Conservation (phyloP, 345 rosid species). For the Gossypium stocksii region DNA sequence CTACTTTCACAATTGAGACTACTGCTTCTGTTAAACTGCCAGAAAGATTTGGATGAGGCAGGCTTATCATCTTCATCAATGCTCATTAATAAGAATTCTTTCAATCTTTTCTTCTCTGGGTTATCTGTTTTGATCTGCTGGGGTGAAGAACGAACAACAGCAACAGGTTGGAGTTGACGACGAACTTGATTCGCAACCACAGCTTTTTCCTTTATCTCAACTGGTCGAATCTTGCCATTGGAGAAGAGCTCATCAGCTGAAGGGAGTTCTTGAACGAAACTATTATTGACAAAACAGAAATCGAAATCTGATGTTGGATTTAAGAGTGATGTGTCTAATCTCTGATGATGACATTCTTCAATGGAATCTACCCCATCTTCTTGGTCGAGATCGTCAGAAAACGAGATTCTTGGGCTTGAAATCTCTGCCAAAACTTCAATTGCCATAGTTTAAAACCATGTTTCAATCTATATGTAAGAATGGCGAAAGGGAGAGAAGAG, state of each 20-base stretch:
- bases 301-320: slow-evolving; percentile 55
- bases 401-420: slow-evolving; percentile 72
- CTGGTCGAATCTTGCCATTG: slow-evolving; percentile 75
- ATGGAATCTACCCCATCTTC: slow-evolving; percentile 28
- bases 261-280: slow-evolving; percentile 49
- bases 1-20: slow-evolving; percentile 65
- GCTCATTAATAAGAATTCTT: slow-evolving; percentile 54
- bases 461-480: slow-evolving; percentile 13
- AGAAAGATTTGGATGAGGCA: slow-evolving; percentile 37
- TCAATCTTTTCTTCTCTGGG: slow-evolving; percentile 64
- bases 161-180: slow-evolving; percentile 22
- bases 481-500: slow-evolving; percentile 12
- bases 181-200: neutral
- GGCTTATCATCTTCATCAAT: slow-evolving; percentile 42
- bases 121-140: neutral
- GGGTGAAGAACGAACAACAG: slow-evolving; percentile 5
- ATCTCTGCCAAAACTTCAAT: slow-evolving; percentile 72
- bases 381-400: slow-evolving; percentile 61
- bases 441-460: slow-evolving; percentile 42
- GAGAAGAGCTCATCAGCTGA: slow-evolving; percentile 90
- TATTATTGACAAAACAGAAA: slow-evolving; percentile 49
- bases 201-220: slow-evolving; percentile 48
- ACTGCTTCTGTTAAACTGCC: slow-evolving; percentile 82
- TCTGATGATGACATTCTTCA: slow-evolving; percentile 19
- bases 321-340: slow-evolving; percentile 49